A percentile compares a stretch with the other conserved stretches of the same genome.
Evolutionary conservation across 2,329 filamentous ascomycete genomes (phyloP).

Genomic region (Colletotrichum sp.): DNA sequence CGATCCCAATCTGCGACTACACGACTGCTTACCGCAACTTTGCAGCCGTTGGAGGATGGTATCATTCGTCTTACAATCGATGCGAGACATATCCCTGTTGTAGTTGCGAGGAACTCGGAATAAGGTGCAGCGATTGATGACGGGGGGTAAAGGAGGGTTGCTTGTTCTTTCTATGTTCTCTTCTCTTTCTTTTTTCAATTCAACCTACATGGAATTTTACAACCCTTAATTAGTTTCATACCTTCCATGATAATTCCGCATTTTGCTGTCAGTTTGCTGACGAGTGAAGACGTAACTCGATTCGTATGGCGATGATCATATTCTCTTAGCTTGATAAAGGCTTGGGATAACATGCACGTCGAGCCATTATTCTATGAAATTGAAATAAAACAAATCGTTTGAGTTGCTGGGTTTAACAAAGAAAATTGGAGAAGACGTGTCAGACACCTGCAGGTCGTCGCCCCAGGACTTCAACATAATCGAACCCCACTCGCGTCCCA

Average conservation of each 20-base stretch:
- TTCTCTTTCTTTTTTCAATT: background rate
- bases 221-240: background rate
- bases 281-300: no score
- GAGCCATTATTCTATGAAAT: background rate
- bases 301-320: background rate
- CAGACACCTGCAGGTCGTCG: background rate
- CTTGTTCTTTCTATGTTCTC: background rate
- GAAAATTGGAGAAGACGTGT: background rate
- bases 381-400: background rate
- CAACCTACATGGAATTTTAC: no score
- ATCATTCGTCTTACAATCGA: background rate
- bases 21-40: background rate
- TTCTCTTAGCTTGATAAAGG: background rate
- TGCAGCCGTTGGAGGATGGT: background rate
- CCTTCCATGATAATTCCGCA: background rate
- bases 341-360: rapidly evolving
- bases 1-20: background rate
- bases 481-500: background rate
- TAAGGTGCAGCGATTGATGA: background rate
- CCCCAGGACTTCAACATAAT: background rate
- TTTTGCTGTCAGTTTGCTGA: background rate
- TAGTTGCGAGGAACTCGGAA: background rate
- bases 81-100: background rate
- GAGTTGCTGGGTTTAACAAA: background rate
- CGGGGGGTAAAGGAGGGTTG: no score